Conservation (phyloP, 345 rosid species). For the Eucalyptus victrix region DNA sequence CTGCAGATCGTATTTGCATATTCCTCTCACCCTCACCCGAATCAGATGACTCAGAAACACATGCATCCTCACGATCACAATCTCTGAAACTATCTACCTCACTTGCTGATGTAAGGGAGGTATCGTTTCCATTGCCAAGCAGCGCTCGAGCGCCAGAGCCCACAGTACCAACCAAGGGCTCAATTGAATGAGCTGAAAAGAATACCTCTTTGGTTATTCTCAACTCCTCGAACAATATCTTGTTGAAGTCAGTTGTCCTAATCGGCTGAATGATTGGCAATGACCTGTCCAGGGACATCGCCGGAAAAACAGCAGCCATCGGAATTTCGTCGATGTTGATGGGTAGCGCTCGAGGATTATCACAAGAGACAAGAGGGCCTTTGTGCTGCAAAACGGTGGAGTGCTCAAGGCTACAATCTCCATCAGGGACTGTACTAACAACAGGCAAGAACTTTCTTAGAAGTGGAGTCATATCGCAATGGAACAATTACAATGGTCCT, state of each 20-base stretch:
- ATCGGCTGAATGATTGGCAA: constrained; percentile 53
- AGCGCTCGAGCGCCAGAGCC: background rate
- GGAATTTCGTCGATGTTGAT: constrained; percentile 54
- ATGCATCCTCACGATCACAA: background rate
- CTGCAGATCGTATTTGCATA: constrained; percentile 4
- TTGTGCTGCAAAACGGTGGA: no score
- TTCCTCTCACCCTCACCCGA: background rate
- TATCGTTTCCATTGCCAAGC: background rate
- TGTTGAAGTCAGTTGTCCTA: constrained; percentile 3
- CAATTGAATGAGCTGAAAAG: no score
- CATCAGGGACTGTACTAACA: constrained; percentile 1
- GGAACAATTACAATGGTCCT: background rate
- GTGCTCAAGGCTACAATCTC: no score
- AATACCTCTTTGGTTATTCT: background rate
- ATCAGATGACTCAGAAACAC: constrained; percentile 3
- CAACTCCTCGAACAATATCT: background rate
- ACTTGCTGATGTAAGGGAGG: background rate
- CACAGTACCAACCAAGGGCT: background rate
- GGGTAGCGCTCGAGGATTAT: constrained; percentile 54
- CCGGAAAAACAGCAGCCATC: constrained; percentile 24
- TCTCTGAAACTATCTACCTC: background rate
- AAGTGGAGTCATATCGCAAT: constrained; percentile 17
- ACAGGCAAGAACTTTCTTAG: constrained; percentile 41
- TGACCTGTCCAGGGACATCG: constrained; percentile 7
- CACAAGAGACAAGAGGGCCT: background rate